Evolutionary conservation across 345 rosid species (phyloP), one percentile per base, ranked within the genome.

Genomic region (Dovyalis caffra): DNA sequence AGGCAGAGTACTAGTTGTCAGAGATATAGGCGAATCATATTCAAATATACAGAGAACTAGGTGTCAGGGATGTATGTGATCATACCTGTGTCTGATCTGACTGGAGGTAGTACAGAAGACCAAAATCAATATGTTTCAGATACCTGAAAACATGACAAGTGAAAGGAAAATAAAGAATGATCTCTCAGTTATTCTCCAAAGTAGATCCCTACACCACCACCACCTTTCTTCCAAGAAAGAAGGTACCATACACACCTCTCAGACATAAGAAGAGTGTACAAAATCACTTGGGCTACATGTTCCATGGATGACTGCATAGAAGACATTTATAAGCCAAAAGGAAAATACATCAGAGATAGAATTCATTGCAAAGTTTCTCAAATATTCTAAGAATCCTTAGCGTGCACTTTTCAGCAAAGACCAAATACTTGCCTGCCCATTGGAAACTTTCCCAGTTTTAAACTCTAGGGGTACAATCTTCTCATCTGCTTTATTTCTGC

Each of bases 191-290:
- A 26, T 37, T 47, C 18, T 32, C 26, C 29, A 65, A 5, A 73
- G 26, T 10, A 15, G 12, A 64, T 31, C 34, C 32, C 56, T 68
- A 16, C 32, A 28, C 53, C 23, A 32, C 1, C 45, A 4, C 12
- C 61, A 31, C 53, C 57, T 21, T 58, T 18, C 28, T 26, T 5
- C 12, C 21, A 26, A 18, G 35, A 73, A 58, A 25, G 76, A 76
- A 43, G 62, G 34, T 51, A 62, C 31, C 66, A 40, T 18, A 77
- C 79, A 78, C 67, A 93, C 99, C 97, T 91, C 82, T 95, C 99
- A 47, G 99, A 95, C 99, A 95, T 92, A 74, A 95, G 97, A 73
- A 95, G 94, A 64, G 94, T 87, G 87, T 95, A 95, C 85, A 93
- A 85, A 83, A 95, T 89, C 85, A 95, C 99, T 85, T 95, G 99